These are phyloP conservation scores for Ascosphaera pollenicola DNA, from an alignment of 2,329 filamentous ascomycete genomes.

Conservation along the genomic window DNA sequence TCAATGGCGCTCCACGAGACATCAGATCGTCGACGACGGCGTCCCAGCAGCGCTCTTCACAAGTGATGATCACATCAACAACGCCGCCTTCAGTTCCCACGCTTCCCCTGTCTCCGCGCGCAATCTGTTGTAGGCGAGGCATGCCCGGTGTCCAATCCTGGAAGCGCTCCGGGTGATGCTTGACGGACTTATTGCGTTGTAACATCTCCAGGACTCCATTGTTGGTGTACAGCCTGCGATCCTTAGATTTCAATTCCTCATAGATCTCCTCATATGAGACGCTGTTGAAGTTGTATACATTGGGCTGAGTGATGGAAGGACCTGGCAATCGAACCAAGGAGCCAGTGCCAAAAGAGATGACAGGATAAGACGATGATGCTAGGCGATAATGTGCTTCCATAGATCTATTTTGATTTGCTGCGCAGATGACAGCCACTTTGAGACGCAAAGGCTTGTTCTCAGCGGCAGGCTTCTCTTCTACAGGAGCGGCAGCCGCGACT, in stretches of 20 bases:
- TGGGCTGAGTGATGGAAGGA: constrained; percentile 75
- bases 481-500: too few relatives aligned
- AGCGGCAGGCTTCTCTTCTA: too few relatives aligned
- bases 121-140: constrained; percentile 52
- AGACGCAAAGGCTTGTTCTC: too few relatives aligned
- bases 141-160: constrained; percentile 89
- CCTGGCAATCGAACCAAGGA: constrained; percentile 85
- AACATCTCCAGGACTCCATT: constrained; percentile 96
- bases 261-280: constrained; percentile 93
- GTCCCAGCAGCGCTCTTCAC: constrained; percentile 96
- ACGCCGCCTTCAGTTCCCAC: constrained; percentile 68
- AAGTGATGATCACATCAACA: constrained; percentile 89
- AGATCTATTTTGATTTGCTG: constrained; percentile 96
- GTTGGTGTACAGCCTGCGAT: constrained; percentile 64
- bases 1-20: constrained; percentile 63
- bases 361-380: constrained; percentile 72
- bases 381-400: constrained; percentile 98
- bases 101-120: constrained; percentile 49
- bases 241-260: constrained; percentile 69
- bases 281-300: constrained; percentile 95
- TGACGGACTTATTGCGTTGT: constrained; percentile 71
- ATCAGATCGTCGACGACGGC: constrained; percentile 88
- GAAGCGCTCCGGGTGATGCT: constrained; percentile 92
- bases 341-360: constrained; percentile 93
- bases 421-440: constrained; percentile 96